These are phyloP conservation scores for Starmerella floris DNA, from an alignment of 805 yeast genomes.

Conservation along the genomic window DNA sequence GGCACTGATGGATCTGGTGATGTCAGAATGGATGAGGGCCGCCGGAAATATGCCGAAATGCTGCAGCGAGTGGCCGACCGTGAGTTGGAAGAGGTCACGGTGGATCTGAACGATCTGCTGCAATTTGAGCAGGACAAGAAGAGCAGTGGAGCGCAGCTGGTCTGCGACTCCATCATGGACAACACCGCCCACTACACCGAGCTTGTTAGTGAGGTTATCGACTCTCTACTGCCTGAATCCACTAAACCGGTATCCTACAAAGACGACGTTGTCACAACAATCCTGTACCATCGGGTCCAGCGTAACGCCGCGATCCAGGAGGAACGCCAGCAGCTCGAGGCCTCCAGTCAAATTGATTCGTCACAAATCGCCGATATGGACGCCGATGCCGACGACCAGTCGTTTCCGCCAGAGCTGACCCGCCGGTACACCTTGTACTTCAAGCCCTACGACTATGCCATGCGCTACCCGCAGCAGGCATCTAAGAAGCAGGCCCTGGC, in stretches of 20 bases:
- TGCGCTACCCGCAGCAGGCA: constrained; percentile 20
- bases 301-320: constrained; percentile 60
- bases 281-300: constrained; percentile 75
- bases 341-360: constrained; percentile 21
- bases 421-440: constrained; percentile 80
- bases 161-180: constrained; percentile 48
- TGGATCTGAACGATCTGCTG: constrained; percentile 77
- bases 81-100: constrained; percentile 48
- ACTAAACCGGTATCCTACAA: constrained; percentile 62
- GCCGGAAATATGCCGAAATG: constrained; percentile 51
- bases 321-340: constrained; percentile 39
- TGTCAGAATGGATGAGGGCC: constrained; percentile 20
- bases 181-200: constrained; percentile 75
- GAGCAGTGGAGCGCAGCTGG: constrained; percentile 26
- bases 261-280: constrained; percentile 87
- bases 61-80: constrained; percentile 78
- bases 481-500: constrained; percentile 38
- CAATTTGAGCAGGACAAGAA: constrained; percentile 43
- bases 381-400: constrained; percentile 15
- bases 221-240: constrained; percentile 76
- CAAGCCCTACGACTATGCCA: constrained; percentile 48
- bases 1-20: constrained; percentile 16
- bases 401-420: constrained; percentile 75
- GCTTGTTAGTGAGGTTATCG: constrained; percentile 60
- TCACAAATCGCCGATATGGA: constrained; percentile 7